Conservation (phyloP, 2,329 filamentous ascomycete genomes). For the Phaeosphaeriaceae sp. region DNA sequence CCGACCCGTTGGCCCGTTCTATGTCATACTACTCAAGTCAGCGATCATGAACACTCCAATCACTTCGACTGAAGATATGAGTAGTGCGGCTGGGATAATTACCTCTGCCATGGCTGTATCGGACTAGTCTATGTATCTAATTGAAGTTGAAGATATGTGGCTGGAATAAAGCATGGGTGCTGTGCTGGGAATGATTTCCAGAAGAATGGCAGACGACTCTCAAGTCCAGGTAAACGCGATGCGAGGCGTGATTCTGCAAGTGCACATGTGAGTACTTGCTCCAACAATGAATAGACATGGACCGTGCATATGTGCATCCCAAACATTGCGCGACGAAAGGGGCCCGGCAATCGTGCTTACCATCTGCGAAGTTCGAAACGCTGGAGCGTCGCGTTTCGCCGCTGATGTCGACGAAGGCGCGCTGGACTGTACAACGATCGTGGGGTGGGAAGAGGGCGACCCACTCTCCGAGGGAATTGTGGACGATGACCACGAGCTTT, state of each 20-base stretch:
- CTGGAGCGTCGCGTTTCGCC: not conserved
- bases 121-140: slow-evolving; percentile 7
- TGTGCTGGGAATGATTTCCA: not conserved
- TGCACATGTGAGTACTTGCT: not conserved
- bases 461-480: not conserved
- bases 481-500: not conserved
- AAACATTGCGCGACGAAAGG: not conserved
- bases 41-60: not conserved
- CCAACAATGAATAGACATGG: not conserved
- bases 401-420: slow-evolving; percentile 2
- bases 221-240: not conserved
- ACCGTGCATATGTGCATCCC: not conserved
- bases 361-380: not conserved
- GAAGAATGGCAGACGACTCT: not conserved
- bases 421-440: slow-evolving; percentile 1
- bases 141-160: slow-evolving; percentile 8
- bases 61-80: not conserved
- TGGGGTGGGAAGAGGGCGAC: slow-evolving; percentile 1
- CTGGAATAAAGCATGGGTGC: not conserved
- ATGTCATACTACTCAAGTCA: not conserved
- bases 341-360: not conserved
- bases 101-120: slow-evolving; percentile 29
- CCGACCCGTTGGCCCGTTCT: slow-evolving; percentile 1
- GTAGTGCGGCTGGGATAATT: slow-evolving; percentile 2
- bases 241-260: slow-evolving; percentile 1